Conservation (phyloP, 441 rosid species). For the Adansonia gregorii region DNA sequence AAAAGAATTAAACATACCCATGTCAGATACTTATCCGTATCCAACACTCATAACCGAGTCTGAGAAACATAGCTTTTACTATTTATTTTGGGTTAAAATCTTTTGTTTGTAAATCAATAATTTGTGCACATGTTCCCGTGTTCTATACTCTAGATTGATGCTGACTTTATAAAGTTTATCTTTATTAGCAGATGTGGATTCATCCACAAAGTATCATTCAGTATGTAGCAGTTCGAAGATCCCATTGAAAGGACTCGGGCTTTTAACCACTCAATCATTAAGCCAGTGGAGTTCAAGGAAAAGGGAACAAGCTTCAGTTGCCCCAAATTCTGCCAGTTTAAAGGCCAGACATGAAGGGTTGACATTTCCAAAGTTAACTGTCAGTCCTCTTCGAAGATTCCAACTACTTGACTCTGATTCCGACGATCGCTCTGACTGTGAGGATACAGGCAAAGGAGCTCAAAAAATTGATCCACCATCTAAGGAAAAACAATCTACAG, state of each 20-base stretch:
- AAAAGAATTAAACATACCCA: no score
- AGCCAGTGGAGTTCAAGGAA: conserved; percentile 37
- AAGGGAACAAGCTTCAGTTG: conserved; percentile 42
- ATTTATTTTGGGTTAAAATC: background rate
- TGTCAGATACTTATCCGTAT: no score
- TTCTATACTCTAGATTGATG: conserved; percentile 22
- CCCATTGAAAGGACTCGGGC: conserved; percentile 50
- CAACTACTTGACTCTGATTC: conserved; percentile 79
- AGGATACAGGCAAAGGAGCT: conserved; percentile 38
- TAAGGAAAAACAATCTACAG: conserved; percentile 33
- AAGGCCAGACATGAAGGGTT: conserved; percentile 41
- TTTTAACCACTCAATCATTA: conserved; percentile 44
- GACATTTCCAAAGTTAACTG: conserved; percentile 53
- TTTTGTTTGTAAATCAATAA: background rate
- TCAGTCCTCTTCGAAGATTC: conserved; percentile 85
- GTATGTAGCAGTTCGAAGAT: conserved; percentile 67
- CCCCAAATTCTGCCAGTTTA: conserved; percentile 44
- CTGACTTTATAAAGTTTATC: conserved; percentile 3
- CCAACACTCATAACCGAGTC: no score
- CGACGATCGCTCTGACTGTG: conserved; percentile 48
- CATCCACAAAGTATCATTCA: conserved; percentile 47
- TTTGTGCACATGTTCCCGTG: background rate
- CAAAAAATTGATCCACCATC: conserved; percentile 31
- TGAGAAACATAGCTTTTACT: background rate
- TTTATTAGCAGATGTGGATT: conserved; percentile 45